phyloP scores from a whole-genome alignment of 2,329 filamentous ascomycete species.

The Aspergillus sergii region DNA sequence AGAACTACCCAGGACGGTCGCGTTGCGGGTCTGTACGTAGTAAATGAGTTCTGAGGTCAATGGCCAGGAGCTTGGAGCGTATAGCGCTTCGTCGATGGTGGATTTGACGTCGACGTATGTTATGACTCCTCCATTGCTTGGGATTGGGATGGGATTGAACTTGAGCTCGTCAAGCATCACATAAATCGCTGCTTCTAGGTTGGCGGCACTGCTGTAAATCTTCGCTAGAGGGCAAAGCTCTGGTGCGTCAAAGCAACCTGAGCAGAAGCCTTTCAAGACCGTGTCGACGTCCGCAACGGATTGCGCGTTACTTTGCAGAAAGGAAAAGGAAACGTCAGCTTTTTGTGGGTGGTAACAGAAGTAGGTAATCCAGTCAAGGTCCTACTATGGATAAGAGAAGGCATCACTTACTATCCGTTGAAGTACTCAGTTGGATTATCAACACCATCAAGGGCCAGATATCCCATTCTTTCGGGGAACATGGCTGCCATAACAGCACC shows the following conservation, averaged over 20 bases:
- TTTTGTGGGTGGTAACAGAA: not conserved
- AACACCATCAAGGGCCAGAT: conserved; percentile 12
- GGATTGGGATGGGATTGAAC: conserved; percentile 10
- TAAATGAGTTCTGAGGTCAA: conserved; percentile 1
- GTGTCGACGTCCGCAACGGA: conserved; percentile 8
- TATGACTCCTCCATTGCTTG: not conserved
- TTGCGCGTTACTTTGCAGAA: conserved; percentile 11
- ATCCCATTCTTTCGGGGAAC: conserved; percentile 16
- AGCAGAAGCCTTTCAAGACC: conserved; percentile 8
- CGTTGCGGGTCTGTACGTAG: not conserved
- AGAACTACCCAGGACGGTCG: not conserved
- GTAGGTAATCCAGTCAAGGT: not conserved
- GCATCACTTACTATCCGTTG: conserved; percentile 9
- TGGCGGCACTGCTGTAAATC: conserved; percentile 4
- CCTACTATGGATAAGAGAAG: not conserved
- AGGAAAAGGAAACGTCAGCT: not conserved
- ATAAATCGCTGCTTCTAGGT: conserved; percentile 12
- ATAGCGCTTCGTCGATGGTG: conserved; percentile 3
- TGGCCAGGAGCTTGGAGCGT: conserved; percentile 8
- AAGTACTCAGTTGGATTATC: conserved; percentile 13
- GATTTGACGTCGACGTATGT: conserved; percentile 9
- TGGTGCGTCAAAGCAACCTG: conserved; percentile 11
- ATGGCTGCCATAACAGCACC: conserved; percentile 14
- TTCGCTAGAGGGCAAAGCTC: conserved; percentile 9
- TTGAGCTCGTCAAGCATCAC: conserved; percentile 10